Percentiles rank a stretch among this genome's conserved stretches.
Conservation (phyloP, 129 eudicot species). For the Flaveria bidentis region DNA sequence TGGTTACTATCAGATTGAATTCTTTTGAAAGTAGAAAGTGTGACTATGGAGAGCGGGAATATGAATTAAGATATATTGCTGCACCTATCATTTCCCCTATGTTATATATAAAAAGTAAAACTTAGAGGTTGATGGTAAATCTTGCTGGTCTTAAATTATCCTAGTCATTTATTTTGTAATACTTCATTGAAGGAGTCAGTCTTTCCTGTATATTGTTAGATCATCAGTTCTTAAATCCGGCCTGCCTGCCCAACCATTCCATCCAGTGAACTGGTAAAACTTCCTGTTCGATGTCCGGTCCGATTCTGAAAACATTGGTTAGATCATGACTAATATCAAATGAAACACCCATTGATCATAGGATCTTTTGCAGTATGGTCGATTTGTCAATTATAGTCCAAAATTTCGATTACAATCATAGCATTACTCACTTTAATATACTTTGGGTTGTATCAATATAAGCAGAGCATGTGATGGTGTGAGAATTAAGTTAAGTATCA, state of each 20-base stretch:
- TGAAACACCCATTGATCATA: conserved; percentile 3
- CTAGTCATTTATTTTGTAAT: background rate
- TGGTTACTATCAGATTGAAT: too few species aligned
- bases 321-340: conserved; percentile 16
- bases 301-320: background rate
- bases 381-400: background rate
- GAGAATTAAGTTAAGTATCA: conserved; percentile 7
- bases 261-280: too few species aligned
- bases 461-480: background rate
- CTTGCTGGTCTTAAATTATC: background rate
- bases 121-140: background rate
- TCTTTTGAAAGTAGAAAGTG: background rate
- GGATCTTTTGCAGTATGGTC: background rate
- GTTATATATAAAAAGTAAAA: background rate
- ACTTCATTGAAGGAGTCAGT: background rate
- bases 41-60: background rate
- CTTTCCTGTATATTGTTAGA: too few species aligned
- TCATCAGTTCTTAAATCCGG: too few species aligned
- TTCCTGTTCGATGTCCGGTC: too few species aligned
- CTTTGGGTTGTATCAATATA: background rate
- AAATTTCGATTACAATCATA: background rate
- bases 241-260: too few species aligned
- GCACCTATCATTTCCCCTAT: background rate
- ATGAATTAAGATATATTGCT: conserved; percentile 10
- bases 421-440: background rate